A percentile compares a stretch with the other conserved stretches of the same genome.
Conservation (phyloP, 1,284 basidiomycete species). For the Stygiomarasmius scandens region DNA sequence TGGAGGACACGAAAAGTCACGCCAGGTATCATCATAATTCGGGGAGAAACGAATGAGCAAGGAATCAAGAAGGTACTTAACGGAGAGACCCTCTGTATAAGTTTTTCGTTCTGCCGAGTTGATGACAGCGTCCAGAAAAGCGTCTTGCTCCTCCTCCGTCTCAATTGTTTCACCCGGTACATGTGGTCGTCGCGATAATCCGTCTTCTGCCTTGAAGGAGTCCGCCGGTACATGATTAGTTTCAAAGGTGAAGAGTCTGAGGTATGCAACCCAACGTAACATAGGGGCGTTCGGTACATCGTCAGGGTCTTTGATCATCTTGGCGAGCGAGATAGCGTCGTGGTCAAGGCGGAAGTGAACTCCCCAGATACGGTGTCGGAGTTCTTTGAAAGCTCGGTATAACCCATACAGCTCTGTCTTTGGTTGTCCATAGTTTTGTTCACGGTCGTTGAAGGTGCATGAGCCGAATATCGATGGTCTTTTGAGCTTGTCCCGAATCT, state of each 20-base stretch:
- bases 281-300: constrained; percentile 37
- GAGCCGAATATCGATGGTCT: constrained; percentile 33
- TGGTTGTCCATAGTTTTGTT: constrained; percentile 38
- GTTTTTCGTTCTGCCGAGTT: not conserved
- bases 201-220: constrained; percentile 30
- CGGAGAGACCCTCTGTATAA: not conserved
- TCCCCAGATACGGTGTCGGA: constrained; percentile 32
- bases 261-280: constrained; percentile 35
- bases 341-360: constrained; percentile 35
- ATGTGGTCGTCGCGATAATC: constrained; percentile 24
- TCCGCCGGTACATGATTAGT: constrained; percentile 32
- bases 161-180: constrained; percentile 19
- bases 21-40: not conserved
- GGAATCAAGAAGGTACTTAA: constrained; percentile 17
- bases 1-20: too few relatives aligned
- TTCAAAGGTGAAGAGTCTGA: constrained; percentile 34
- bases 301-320: constrained; percentile 36
- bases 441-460: constrained; percentile 32
- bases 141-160: constrained; percentile 21
- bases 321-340: constrained; percentile 35
- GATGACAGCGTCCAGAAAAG: constrained; percentile 19
- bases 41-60: not conserved
- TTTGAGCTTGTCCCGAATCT: constrained; percentile 23
- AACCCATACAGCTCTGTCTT: constrained; percentile 41
- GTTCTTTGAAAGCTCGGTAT: constrained; percentile 33